A percentile compares a stretch with the other conserved stretches of the same genome.
These are phyloP conservation scores for Phytophthora boehmeriae DNA, from an alignment of 352 stramenopile genomes.

Conservation along the genomic window DNA sequence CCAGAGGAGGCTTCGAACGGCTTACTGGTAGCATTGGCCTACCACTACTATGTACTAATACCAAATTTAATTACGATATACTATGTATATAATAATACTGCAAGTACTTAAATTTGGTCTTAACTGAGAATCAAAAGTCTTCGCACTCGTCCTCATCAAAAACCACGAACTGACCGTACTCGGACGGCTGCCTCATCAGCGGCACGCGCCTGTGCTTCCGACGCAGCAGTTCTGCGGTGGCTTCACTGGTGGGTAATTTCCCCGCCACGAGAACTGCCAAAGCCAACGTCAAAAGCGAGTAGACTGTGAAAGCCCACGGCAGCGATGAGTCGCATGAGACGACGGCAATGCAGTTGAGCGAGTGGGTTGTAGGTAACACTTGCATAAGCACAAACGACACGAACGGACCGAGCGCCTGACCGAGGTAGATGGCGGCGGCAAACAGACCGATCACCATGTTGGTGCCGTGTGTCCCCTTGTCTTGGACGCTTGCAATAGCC, in stretches of 20 bases:
- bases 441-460: conserved; percentile 78
- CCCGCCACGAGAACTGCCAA: conserved; percentile 41
- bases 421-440: conserved; percentile 69
- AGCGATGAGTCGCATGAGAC: conserved; percentile 54
- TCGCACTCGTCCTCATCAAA: conserved; percentile 53
- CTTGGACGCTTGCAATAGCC: conserved; percentile 56
- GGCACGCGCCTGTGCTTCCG: conserved; percentile 47
- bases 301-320: conserved; percentile 67
- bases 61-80: background rate
- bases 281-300: conserved; percentile 42
- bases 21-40: background rate
- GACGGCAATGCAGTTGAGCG: conserved; percentile 45
- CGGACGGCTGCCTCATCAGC: conserved; percentile 61
- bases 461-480: conserved; percentile 41
- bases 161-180: conserved; percentile 79
- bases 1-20: conserved; percentile 31
- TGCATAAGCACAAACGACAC: conserved; percentile 55
- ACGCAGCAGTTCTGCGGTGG: conserved; percentile 43
- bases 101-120: too few relatives aligned
- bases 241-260: conserved; percentile 31
- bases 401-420: conserved; percentile 66
- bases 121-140: conserved; percentile 16
- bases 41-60: background rate
- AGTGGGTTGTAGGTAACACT: conserved; percentile 45
- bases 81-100: too few relatives aligned